Conservation (phyloP, 225 moss, liverwort and hornwort species). For the Climacium dendroides region DNA sequence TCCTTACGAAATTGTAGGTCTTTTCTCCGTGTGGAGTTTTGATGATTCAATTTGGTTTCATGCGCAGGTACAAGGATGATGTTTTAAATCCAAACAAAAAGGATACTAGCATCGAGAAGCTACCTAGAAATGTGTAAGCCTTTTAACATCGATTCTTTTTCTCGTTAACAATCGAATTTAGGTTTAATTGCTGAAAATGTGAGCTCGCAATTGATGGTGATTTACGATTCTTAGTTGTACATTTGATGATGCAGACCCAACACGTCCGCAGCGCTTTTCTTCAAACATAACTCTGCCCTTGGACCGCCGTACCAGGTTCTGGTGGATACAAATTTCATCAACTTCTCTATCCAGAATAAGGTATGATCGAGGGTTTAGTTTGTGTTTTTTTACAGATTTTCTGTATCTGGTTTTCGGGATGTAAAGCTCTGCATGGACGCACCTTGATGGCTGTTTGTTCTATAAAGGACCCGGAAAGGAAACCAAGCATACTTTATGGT, state of each 20-base stretch:
- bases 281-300: conserved; percentile 86
- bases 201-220: neutral
- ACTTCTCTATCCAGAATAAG: conserved; percentile 99
- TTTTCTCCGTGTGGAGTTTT: neutral
- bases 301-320: conserved; percentile 96
- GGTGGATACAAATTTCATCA: conserved; percentile 98
- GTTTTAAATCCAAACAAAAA: conserved; percentile 79
- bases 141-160: neutral
- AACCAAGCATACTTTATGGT: too few species aligned
- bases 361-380: conserved; percentile 2
- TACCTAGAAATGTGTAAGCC: conserved; percentile 85
- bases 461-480: neutral
- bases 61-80: conserved; percentile 74
- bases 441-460: neutral
- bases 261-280: conserved; percentile 80
- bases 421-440: neutral
- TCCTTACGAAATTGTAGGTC: neutral
- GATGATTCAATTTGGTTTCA: neutral
- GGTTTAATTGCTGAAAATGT: neutral
- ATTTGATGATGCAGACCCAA: conserved; percentile 51
- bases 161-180: neutral
- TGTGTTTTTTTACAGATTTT: neutral
- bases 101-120: conserved; percentile 35
- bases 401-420: neutral
- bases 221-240: neutral